A percentile compares a stretch with the other conserved stretches of the same genome.
These are phyloP conservation scores for Entrophospora sp. DNA, from an alignment of 192 early-diverging fungal genomes.

Conservation along the genomic window DNA sequence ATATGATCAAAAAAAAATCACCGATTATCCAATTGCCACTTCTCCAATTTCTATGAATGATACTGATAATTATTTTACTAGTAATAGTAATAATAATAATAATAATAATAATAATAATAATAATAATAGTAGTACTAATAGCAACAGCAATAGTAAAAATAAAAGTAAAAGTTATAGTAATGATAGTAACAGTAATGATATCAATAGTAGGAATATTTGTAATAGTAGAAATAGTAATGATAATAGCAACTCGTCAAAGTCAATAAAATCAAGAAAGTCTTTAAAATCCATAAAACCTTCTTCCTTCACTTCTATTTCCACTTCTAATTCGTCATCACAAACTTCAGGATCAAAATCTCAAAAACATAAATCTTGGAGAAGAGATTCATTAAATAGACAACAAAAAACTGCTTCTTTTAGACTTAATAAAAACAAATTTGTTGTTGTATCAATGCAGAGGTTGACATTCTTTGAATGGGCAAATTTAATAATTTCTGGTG, in stretches of 20 bases:
- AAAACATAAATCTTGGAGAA: background rate
- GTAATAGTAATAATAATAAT: background rate
- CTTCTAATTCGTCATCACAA: background rate
- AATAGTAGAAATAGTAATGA: no score
- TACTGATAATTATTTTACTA: background rate
- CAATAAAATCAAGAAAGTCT: no score
- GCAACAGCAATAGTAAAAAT: no score
- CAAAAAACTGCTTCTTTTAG: background rate
- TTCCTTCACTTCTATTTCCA: background rate
- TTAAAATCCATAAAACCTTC: background rate
- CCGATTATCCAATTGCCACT: no score
- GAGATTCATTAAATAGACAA: background rate
- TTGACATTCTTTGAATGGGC: conserved; percentile 12
- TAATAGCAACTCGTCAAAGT: no score
- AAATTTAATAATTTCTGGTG: conserved; percentile 6
- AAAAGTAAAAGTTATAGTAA: no score
- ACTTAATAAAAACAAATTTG: conserved; percentile 7
- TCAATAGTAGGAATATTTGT: no score
- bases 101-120: background rate
- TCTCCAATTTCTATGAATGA: no score
- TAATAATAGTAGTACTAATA: background rate
- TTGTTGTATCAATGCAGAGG: conserved; percentile 8
- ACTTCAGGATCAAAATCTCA: background rate
- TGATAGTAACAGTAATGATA: no score
- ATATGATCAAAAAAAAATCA: no score